These are phyloP conservation scores for Talaromyces sp. DNA, from an alignment of 2,329 filamentous ascomycete species.

Conservation along the genomic window DNA sequence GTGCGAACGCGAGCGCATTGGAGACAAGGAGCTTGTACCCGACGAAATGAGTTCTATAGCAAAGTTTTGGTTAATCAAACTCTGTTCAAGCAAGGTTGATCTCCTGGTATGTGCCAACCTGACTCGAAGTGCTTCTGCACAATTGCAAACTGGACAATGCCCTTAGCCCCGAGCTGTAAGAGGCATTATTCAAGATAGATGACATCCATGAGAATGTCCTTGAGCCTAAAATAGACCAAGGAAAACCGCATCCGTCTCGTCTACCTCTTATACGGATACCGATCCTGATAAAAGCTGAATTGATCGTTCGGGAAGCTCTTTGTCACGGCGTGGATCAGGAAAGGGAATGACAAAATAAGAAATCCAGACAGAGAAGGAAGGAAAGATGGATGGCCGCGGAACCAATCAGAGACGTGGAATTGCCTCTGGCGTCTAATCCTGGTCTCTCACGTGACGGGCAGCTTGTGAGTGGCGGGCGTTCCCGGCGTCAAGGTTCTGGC, in stretches of 20 bases:
- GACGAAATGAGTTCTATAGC: not conserved
- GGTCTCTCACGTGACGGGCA: not conserved
- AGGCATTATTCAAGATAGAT: slow-evolving; percentile 37
- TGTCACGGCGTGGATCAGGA: not conserved
- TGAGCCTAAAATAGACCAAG: slow-evolving; percentile 16
- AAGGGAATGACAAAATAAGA: not conserved
- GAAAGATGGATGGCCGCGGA: not conserved
- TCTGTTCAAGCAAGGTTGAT: not conserved
- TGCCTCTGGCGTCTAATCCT: not conserved
- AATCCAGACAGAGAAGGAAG: not conserved
- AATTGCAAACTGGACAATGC: slow-evolving; percentile 32
- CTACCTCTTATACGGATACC: not conserved
- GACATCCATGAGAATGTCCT: slow-evolving; percentile 37
- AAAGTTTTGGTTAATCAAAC: not conserved
- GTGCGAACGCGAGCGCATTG: not conserved
- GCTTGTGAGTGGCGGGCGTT: slow-evolving; percentile 6
- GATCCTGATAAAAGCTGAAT: not conserved
- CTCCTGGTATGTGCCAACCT: slow-evolving; percentile 19
- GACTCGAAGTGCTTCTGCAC: slow-evolving; percentile 13
- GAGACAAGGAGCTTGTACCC: not conserved
- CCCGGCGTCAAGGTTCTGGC: slow-evolving; percentile 7
- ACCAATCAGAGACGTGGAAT: not conserved
- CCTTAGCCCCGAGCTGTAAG: slow-evolving; percentile 32
- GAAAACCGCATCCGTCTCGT: slow-evolving; percentile 16
- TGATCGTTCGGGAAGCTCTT: not conserved